Evolutionary conservation across 305 asterid genomes (phyloP).

Genomic region (Ajuga reptans): DNA sequence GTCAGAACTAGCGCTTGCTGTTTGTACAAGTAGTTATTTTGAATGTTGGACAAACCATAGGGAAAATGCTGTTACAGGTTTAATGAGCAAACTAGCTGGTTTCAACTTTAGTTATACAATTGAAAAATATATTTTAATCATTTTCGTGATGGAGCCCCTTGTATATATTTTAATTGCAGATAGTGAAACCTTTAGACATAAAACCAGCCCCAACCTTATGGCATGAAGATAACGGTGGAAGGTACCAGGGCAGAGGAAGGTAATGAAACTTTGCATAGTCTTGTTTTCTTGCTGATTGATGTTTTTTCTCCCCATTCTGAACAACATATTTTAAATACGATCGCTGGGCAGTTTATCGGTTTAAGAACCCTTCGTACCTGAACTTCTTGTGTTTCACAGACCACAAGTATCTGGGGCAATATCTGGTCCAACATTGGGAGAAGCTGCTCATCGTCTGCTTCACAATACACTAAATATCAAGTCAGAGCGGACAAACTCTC

Average conservation of each 20-base stretch:
- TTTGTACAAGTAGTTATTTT: neutral
- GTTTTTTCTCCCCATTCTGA: neutral
- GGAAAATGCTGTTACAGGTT: neutral
- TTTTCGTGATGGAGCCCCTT: slow-evolving; percentile 4
- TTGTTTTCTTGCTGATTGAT: neutral
- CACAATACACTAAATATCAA: slow-evolving; percentile 59
- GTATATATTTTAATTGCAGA: slow-evolving; percentile 34
- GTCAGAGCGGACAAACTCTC: slow-evolving; percentile 33
- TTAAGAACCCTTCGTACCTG: neutral
- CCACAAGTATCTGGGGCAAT: slow-evolving; percentile 74
- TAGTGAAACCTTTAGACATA: slow-evolving; percentile 54
- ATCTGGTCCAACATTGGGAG: slow-evolving; percentile 79
- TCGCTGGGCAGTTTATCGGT: neutral
- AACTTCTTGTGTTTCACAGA: slow-evolving; percentile 38
- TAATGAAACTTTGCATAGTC: slow-evolving; percentile 25
- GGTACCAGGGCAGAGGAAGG: slow-evolving; percentile 70
- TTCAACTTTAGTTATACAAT: neutral
- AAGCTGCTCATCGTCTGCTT: slow-evolving; percentile 90
- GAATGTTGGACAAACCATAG: neutral
- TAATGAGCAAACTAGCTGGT: neutral
- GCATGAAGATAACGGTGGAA: slow-evolving; percentile 83
- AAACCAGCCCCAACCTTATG: slow-evolving; percentile 72
- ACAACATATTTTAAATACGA: neutral
- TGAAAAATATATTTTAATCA: neutral
- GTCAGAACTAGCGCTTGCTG: neutral